A percentile compares a stretch with the other conserved stretches of the same genome.
phyloP scores from a whole-genome alignment of 108 stramenopile genomes.

The Phaeodactylum tricornutum region DNA sequence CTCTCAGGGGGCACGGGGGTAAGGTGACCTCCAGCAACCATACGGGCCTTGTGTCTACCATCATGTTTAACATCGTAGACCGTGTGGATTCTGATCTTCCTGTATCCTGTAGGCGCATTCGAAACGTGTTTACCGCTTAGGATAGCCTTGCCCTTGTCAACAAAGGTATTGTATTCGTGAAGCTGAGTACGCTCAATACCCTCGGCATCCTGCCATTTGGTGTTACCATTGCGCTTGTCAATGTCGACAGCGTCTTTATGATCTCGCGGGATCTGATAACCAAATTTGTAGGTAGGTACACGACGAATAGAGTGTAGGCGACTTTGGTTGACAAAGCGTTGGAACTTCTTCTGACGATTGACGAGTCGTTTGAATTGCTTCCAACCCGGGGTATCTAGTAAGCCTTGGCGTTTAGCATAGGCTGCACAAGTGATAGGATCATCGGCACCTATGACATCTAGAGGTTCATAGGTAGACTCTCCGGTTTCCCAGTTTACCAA shows the following conservation, averaged over 20 bases:
- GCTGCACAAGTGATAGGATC: conserved; percentile 25
- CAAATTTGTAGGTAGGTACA: conserved; percentile 11
- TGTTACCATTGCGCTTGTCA: conserved; percentile 13
- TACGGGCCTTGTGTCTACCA: conserved; percentile 18
- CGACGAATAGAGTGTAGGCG: neutral
- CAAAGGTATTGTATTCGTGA: conserved; percentile 17
- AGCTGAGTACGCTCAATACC: conserved; percentile 10
- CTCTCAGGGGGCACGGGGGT: conserved; percentile 16
- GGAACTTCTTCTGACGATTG: conserved; percentile 6
- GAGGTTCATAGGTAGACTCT: conserved; percentile 17
- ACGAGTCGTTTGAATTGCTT: conserved; percentile 12
- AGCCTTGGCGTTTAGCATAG: conserved; percentile 15
- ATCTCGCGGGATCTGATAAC: conserved; percentile 11
- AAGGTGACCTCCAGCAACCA: conserved; percentile 23
- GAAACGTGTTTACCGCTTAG: neutral
- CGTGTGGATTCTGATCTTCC: conserved; percentile 20
- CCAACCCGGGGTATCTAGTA: conserved; percentile 27
- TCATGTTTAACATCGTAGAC: conserved; percentile 33
- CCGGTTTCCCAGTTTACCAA: conserved; percentile 16
- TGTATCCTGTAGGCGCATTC: conserved; percentile 1
- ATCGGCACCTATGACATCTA: conserved; percentile 4
- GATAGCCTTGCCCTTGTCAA: conserved; percentile 6
- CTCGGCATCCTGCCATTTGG: conserved; percentile 13
- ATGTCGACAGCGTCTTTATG: conserved; percentile 5
- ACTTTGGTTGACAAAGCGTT: conserved; percentile 1